These are phyloP conservation scores for Verticillium nonalfalfae DNA, from an alignment of 2,329 filamentous ascomycete species.

Conservation along the genomic window DNA sequence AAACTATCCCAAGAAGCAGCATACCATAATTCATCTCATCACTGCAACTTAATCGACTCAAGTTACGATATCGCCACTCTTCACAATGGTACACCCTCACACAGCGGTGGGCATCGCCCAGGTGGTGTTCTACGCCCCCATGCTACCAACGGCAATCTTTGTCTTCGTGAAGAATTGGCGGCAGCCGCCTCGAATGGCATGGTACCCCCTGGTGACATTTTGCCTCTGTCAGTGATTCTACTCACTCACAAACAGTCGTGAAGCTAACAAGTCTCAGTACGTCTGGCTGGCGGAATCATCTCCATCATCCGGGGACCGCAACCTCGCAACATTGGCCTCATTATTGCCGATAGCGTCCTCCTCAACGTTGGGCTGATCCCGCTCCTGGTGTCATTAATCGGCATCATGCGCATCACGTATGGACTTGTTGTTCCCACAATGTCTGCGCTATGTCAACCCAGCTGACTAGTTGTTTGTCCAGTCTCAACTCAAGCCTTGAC, in stretches of 20 bases:
- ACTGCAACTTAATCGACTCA: not conserved
- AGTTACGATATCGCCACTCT: too few species aligned
- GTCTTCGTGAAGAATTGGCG: slow-evolving; percentile 8
- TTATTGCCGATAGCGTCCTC: slow-evolving; percentile 17
- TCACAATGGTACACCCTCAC: slow-evolving; percentile 6
- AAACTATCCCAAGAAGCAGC: not conserved
- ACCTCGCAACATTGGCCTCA: slow-evolving; percentile 14
- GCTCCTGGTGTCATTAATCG: slow-evolving; percentile 17
- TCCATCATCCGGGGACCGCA: slow-evolving; percentile 15
- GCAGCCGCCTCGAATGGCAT: slow-evolving; percentile 8
- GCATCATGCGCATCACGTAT: slow-evolving; percentile 19
- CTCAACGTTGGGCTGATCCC: slow-evolving; percentile 22
- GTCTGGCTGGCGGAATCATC: slow-evolving; percentile 19
- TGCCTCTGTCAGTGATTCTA: not conserved
- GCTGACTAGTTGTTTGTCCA: not conserved
- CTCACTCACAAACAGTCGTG: too few species aligned
- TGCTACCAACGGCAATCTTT: slow-evolving; percentile 8
- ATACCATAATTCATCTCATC: not conserved
- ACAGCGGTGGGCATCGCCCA: slow-evolving; percentile 8
- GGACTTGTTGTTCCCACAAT: not conserved
- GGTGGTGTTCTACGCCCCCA: slow-evolving; percentile 9
- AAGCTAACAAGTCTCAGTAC: slow-evolving; percentile 12
- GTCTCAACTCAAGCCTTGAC: slow-evolving; percentile 11
- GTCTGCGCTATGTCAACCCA: not conserved
- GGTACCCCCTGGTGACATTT: slow-evolving; percentile 7